Base-by-base conservation (phyloP, 1,139 yeast species). In the Taphrina flavorubra region DNA sequence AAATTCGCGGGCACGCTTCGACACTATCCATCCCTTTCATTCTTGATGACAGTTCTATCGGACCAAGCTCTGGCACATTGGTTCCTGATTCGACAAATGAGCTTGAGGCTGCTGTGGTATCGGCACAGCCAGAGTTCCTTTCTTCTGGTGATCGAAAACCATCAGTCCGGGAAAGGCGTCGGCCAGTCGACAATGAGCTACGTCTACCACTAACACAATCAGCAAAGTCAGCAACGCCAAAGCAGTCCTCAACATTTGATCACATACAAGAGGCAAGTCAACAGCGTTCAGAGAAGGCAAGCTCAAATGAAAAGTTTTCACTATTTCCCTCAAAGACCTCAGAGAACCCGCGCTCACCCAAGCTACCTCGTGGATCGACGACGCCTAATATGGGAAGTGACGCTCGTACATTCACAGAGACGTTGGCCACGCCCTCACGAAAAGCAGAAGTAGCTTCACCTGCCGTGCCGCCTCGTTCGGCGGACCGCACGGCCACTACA, bases 141-240 rank as follows among this genome's bases (percentile, higher is more conserved):
- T 11, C 36, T n/a, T 20, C 31, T 31, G n/a, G n/a, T 49, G 53
- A 49, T 11, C 34, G 53, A 20, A 49, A 49, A n/a, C 31, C 36
- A n/a, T 49, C 62, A 11, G 62, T 58, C 11, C 51, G 53, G 8
- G 62, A 58, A 47, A 11, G 62, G 8, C 62, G 62, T 7, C 62
- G 53, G 6, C 62, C 62, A 20, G n/a, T 16, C 1, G 62, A 42
- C 8, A 44, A 10, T 11, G 62, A 58, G 14, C 16, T 58, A 39
- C 51, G 51, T 7, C 20, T 58, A 14, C 62, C 62, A 8, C 16
- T 20, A 13, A 31, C 49, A 20, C 58, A 51, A n/a, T 20, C 57
- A 6, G 11, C 40, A 16, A 53, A 53, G 18, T 13, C n/a, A 16
- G 20, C 47, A 44, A n/a, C 2, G 18, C 18, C 47, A 14, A 16